A percentile compares a stretch with the other conserved stretches of the same genome.
Evolutionary conservation across 139 green algal genomes (phyloP).

Genomic region (Mesotaenium endlicherianum): DNA sequence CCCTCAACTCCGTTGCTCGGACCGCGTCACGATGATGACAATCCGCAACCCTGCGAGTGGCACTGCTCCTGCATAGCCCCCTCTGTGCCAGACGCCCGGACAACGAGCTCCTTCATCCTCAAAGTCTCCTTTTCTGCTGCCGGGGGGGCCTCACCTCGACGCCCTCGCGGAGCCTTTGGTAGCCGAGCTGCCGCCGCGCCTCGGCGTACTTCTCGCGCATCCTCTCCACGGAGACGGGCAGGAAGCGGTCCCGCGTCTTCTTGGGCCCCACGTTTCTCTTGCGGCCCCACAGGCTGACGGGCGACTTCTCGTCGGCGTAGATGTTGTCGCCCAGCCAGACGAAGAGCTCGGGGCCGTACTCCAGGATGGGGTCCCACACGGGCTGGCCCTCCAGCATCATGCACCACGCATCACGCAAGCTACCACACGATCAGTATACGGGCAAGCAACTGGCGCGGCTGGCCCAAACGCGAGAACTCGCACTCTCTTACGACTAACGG

Average conservation of each 20-base stretch:
- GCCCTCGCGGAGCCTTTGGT: not conserved
- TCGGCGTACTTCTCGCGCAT: slow-evolving; percentile 9
- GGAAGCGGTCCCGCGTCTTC: not conserved
- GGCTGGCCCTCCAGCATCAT: slow-evolving; percentile 19
- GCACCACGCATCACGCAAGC: not conserved
- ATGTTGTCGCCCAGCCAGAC: slow-evolving; percentile 56
- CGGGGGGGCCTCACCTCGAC: slow-evolving; percentile 8
- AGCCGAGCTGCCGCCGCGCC: slow-evolving; percentile 2
- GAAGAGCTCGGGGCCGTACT: slow-evolving; percentile 23
- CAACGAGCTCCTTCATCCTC: no score
- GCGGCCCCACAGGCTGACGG: not conserved
- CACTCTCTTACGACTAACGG: not conserved
- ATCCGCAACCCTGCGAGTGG: no score
- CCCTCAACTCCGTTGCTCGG: no score
- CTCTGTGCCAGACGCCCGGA: no score
- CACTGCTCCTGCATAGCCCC: no score
- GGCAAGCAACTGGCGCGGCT: not conserved
- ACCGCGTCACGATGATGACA: no score
- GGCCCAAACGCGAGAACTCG: not conserved
- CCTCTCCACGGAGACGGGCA: not conserved
- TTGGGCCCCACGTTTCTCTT: slow-evolving; percentile 20
- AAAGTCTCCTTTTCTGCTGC: no score
- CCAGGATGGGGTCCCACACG: slow-evolving; percentile 33
- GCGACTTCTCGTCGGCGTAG: slow-evolving; percentile 47
- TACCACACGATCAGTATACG: not conserved